Conservation (phyloP, 768 basidiomycete genomes). For the Neoboletus subvelutipes region DNA sequence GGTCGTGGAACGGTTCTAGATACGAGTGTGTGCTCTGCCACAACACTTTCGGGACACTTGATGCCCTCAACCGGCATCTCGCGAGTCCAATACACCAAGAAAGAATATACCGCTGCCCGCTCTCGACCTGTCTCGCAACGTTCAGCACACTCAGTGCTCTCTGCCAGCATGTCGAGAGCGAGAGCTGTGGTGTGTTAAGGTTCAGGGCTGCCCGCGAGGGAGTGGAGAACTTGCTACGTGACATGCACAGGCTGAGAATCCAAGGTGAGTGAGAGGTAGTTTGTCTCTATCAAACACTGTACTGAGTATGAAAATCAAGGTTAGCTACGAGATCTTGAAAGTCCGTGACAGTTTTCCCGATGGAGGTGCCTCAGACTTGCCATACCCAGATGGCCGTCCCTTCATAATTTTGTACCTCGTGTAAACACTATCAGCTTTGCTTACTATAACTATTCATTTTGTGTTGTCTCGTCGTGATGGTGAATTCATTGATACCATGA, state of each 20-base stretch:
- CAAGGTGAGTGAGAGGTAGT: constrained; percentile 8
- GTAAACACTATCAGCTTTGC: constrained; percentile 3
- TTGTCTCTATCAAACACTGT: neutral
- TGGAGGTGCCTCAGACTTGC: neutral
- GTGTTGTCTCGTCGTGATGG: constrained; percentile 12
- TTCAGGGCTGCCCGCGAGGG: constrained; percentile 43
- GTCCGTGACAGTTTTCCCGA: constrained; percentile 24
- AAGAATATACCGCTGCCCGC: constrained; percentile 55
- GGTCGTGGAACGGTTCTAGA: constrained; percentile 40
- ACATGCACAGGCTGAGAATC: constrained; percentile 15
- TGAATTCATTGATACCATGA: constrained; percentile 16
- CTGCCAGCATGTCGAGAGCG: constrained; percentile 66
- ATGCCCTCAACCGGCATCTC: constrained; percentile 59
- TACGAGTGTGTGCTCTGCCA: constrained; percentile 72
- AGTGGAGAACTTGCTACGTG: constrained; percentile 36
- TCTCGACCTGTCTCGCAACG: constrained; percentile 38
- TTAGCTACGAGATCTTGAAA: constrained; percentile 19
- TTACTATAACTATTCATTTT: constrained; percentile 12
- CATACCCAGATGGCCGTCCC: constrained; percentile 22
- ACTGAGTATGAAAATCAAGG: constrained; percentile 15
- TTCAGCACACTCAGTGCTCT: constrained; percentile 58
- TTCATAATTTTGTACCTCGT: constrained; percentile 19
- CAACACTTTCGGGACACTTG: constrained; percentile 38
- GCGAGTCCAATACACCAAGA: constrained; percentile 58
- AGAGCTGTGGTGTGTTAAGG: constrained; percentile 52